Evolutionary conservation across 78 protist species (phyloP).

Genomic region (slime mould (Dictyostelium discoideum)): DNA sequence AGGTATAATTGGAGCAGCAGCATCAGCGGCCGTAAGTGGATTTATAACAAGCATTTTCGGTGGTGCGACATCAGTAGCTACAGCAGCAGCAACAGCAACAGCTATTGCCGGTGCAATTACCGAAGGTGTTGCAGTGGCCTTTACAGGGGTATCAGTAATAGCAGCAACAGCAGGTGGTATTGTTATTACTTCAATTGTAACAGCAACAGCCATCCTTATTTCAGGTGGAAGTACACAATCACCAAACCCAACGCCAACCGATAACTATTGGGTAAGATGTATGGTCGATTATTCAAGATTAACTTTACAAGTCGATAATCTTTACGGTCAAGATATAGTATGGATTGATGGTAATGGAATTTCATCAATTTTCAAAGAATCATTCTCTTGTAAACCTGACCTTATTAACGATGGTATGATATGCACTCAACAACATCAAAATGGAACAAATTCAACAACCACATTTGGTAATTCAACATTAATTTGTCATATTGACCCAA

Average conservation of each 20-base stretch:
- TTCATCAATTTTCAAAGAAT: background rate
- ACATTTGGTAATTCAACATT: background rate
- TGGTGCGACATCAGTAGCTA: background rate
- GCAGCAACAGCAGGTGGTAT: background rate
- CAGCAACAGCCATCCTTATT: background rate
- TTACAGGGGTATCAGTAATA: background rate
- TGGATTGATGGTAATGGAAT: background rate
- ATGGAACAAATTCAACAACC: background rate
- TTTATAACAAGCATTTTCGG: background rate
- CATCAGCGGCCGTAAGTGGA: background rate
- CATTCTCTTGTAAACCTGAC: background rate
- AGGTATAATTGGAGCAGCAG: background rate
- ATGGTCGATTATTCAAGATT: background rate
- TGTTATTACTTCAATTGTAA: background rate
- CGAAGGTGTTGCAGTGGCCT: background rate
- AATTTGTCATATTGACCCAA: background rate
- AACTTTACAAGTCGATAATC: background rate
- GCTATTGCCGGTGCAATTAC: background rate
- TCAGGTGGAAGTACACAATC: background rate
- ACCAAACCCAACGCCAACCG: background rate
- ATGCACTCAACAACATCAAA: background rate
- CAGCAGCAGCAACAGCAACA: background rate
- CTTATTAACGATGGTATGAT: background rate
- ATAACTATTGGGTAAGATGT: background rate
- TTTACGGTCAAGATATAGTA: background rate